phyloP scores from a whole-genome alignment of 768 basidiomycete species.

The Sarcodon sp. region DNA sequence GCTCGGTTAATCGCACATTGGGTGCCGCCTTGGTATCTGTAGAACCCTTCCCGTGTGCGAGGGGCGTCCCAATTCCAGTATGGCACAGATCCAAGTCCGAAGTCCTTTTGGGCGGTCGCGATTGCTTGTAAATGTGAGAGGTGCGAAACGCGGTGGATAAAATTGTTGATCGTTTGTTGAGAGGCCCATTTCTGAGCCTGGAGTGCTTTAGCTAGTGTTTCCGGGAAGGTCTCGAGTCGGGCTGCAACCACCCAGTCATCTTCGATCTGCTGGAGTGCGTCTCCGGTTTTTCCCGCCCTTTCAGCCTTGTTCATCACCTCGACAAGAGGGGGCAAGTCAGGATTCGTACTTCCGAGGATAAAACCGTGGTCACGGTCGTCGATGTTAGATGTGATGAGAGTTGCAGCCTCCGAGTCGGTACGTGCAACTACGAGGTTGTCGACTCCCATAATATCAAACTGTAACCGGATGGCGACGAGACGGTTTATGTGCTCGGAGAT shows the following conservation, averaged over 20 bases:
- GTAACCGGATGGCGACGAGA: constrained; percentile 90
- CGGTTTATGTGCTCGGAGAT: constrained; percentile 98
- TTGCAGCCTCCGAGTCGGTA: constrained; percentile 96
- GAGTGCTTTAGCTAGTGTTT: constrained; percentile 56
- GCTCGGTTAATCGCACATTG: constrained; percentile 89
- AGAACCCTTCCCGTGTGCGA: constrained; percentile 91
- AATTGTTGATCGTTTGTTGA: constrained; percentile 39
- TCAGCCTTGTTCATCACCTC: constrained; percentile 79
- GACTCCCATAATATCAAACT: constrained; percentile 98
- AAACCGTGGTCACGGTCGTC: constrained; percentile 97
- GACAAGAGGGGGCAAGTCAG: constrained; percentile 56
- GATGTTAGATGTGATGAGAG: constrained; percentile 92
- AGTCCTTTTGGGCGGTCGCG: constrained; percentile 66
- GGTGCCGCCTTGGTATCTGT: constrained; percentile 95
- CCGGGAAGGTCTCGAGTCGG: constrained; percentile 67
- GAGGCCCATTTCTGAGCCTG: constrained; percentile 39
- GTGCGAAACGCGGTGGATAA: constrained; percentile 49
- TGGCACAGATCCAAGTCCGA: constrained; percentile 58
- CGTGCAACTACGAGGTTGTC: constrained; percentile 88
- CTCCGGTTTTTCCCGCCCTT: constrained; percentile 63
- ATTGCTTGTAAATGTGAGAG: constrained; percentile 61
- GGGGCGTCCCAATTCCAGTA: constrained; percentile 96
- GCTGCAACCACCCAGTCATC: constrained; percentile 79
- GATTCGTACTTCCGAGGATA: constrained; percentile 86
- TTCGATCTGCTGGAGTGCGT: constrained; percentile 77